These are phyloP conservation scores for Coemansia sp. DNA, from an alignment of 192 early-diverging fungal species.

Conservation along the genomic window DNA sequence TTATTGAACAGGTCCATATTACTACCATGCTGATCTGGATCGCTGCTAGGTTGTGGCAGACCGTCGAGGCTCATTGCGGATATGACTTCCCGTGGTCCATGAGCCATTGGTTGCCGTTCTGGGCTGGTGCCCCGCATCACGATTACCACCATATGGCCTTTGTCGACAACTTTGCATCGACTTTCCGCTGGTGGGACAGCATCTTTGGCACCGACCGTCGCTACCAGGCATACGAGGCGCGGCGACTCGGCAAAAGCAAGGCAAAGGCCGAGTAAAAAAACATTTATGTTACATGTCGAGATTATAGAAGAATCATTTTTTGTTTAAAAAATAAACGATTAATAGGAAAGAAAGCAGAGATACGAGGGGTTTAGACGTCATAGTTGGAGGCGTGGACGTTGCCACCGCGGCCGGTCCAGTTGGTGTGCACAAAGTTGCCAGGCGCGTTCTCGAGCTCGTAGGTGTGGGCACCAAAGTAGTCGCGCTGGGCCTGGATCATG, in stretches of 20 bases:
- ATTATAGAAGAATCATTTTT: not conserved
- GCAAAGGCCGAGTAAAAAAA: conserved; percentile 14
- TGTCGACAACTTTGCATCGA: conserved; percentile 63
- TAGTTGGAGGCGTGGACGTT: conserved; percentile 69
- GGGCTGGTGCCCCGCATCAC: conserved; percentile 76
- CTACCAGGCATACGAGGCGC: conserved; percentile 55
- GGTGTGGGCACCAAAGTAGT: conserved; percentile 99
- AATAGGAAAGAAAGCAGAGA: not conserved
- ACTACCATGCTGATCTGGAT: conserved; percentile 69
- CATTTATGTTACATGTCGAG: not conserved
- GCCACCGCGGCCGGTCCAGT: conserved; percentile 97
- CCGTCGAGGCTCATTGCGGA: conserved; percentile 70
- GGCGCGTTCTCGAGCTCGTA: conserved; percentile 80
- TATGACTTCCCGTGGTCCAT: conserved; percentile 84
- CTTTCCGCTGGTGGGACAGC: conserved; percentile 90
- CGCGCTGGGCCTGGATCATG: conserved; percentile 95
- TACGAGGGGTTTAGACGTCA: conserved; percentile 51
- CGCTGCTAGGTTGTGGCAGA: conserved; percentile 58
- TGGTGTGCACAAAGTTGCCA: conserved; percentile 83
- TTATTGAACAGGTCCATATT: conserved; percentile 61
- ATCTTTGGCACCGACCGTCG: conserved; percentile 77
- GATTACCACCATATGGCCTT: conserved; percentile 73
- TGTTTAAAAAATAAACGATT: conserved; percentile 1
- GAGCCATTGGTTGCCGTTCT: conserved; percentile 78
- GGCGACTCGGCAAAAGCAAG: conserved; percentile 21